phyloP scores from a whole-genome alignment of 306 rosid genomes.

The Adenanthera pavonina region DNA sequence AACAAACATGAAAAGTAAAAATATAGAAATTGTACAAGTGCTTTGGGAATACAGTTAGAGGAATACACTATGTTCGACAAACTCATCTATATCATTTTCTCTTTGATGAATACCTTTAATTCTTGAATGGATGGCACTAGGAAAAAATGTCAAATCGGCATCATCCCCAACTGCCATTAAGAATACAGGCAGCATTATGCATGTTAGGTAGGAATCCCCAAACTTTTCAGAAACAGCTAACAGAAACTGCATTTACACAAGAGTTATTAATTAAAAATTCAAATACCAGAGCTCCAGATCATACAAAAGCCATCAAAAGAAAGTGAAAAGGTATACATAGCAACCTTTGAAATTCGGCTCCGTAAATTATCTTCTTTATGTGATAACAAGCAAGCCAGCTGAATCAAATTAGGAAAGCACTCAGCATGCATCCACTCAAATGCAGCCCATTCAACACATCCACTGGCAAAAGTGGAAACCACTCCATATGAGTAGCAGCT shows the following conservation, averaged over 20 bases:
- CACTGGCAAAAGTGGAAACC: conserved; percentile 64
- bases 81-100: neutral
- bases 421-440: conserved; percentile 95
- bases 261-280: conserved; percentile 40
- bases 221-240: conserved; percentile 77
- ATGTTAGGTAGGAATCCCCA: conserved; percentile 83
- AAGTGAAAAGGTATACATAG: conserved; percentile 38
- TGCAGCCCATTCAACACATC: conserved; percentile 76
- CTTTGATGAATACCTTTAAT: conserved; percentile 62
- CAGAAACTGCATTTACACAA: conserved; percentile 70
- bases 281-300: conserved; percentile 33
- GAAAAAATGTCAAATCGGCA: conserved; percentile 77
- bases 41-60: neutral
- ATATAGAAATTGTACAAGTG: neutral
- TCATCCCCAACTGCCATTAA: conserved; percentile 79
- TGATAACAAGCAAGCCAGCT: conserved; percentile 81
- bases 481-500: conserved; percentile 39
- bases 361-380: conserved; percentile 91
- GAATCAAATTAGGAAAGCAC: conserved; percentile 87
- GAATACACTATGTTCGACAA: neutral
- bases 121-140: conserved; percentile 71
- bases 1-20: neutral
- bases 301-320: conserved; percentile 6
- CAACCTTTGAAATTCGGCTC: conserved; percentile 78
- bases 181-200: conserved; percentile 89